phyloP scores from a whole-genome alignment of 306 rosid genomes.

The Trifolium repens region DNA sequence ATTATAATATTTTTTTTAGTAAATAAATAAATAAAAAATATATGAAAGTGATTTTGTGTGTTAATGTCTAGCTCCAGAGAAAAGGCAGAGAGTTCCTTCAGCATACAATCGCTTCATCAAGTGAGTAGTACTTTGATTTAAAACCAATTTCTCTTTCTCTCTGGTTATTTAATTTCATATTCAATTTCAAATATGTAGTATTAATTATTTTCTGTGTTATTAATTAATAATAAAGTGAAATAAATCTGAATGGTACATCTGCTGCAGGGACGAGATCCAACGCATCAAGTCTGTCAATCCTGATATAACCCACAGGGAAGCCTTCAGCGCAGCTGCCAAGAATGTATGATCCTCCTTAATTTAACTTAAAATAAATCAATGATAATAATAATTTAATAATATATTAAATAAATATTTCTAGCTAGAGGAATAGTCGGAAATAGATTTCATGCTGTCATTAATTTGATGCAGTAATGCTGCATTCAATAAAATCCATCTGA shows the following conservation, averaged over 20 bases:
- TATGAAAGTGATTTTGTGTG: conserved; percentile 45
- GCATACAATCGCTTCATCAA: conserved; percentile 99
- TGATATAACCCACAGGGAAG: conserved; percentile 95
- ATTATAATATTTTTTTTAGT: no score
- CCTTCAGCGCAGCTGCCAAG: conserved; percentile 99
- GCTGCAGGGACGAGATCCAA: conserved; percentile 97
- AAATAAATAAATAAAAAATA: no score
- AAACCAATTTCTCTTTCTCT: neutral
- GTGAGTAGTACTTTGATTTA: conserved; percentile 52
- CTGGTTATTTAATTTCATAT: neutral
- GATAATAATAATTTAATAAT: neutral
- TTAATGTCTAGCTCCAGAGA: conserved; percentile 86
- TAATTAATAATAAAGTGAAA: conserved; percentile 41
- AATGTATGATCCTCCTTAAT: conserved; percentile 62
- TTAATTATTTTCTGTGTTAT: neutral
- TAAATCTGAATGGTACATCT: conserved; percentile 45
- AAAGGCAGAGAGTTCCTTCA: conserved; percentile 99
- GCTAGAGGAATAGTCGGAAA: no score
- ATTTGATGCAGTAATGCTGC: no score
- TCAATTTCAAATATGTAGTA: conserved; percentile 2
- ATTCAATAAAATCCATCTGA: no score
- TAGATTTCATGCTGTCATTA: no score
- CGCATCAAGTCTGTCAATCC: conserved; percentile 98
- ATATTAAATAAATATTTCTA: neutral
- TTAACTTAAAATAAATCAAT: no score